Percentiles rank a stretch among this genome's conserved stretches.
Evolutionary conservation across 2,329 filamentous ascomycete genomes (phyloP).

Genomic region (Verruconis gallopava): DNA sequence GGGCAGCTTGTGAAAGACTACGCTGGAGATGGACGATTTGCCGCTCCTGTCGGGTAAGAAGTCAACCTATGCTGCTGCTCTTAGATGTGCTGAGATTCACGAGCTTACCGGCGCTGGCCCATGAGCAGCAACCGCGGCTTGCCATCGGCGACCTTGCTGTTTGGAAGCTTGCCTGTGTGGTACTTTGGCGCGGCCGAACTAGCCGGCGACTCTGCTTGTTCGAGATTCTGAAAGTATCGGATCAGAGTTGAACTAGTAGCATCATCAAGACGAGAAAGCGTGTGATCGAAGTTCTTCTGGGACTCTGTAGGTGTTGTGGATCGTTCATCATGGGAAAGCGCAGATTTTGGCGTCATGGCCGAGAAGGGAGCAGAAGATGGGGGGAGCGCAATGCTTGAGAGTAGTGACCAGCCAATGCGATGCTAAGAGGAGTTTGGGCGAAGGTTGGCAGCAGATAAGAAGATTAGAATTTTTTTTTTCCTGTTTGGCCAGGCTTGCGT

Average conservation of each 20-base stretch:
- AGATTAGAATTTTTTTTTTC: too few relatives aligned
- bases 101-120: conserved; percentile 82
- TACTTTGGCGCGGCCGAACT: conserved; percentile 25
- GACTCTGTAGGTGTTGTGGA: not conserved
- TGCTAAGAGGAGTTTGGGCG: too few relatives aligned
- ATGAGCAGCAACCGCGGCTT: conserved; percentile 85
- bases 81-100: too few relatives aligned
- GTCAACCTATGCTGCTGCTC: too few relatives aligned
- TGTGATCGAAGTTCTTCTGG: not conserved
- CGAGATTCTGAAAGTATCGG: conserved; percentile 30
- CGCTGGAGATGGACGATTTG: conserved; percentile 95
- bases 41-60: conserved; percentile 71
- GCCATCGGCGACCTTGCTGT: conserved; percentile 40
- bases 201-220: conserved; percentile 26
- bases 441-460: too few relatives aligned
- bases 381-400: not conserved
- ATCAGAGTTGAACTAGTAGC: conserved; percentile 23
- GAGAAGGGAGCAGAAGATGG: not conserved
- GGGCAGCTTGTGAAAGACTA: conserved; percentile 97
- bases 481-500: too few relatives aligned
- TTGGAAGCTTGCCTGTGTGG: conserved; percentile 31
- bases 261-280: conserved; percentile 5
- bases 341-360: not conserved
- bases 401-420: not conserved
- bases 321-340: too few relatives aligned